phyloP scores from a whole-genome alignment of 257 asterid species.

The Voacanga thouarsii region DNA sequence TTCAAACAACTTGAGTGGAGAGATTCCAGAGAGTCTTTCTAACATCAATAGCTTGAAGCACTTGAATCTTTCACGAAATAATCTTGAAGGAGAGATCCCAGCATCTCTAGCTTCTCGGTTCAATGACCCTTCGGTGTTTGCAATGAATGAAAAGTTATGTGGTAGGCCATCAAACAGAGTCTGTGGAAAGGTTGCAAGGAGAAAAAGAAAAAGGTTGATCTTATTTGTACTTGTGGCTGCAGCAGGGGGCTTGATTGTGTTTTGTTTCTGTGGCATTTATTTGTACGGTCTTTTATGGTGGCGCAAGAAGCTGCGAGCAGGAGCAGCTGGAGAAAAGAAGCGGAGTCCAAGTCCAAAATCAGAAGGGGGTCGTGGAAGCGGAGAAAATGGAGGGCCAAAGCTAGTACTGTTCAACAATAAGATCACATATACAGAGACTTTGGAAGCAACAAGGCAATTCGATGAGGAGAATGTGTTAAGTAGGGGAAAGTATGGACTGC shows the following conservation, averaged over 20 bases:
- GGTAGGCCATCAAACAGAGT: slow-evolving; percentile 56
- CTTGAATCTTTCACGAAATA: slow-evolving; percentile 56
- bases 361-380: slow-evolving; percentile 66
- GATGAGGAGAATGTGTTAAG: slow-evolving; percentile 88
- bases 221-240: slow-evolving; percentile 50
- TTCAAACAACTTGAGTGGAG: slow-evolving; percentile 52
- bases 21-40: slow-evolving; percentile 52
- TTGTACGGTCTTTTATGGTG: slow-evolving; percentile 59
- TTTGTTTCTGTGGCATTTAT: slow-evolving; percentile 57
- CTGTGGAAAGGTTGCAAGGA: slow-evolving; percentile 33
- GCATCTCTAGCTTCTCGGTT: slow-evolving; percentile 54
- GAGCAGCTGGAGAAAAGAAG: slow-evolving; percentile 62
- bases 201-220: slow-evolving; percentile 56
- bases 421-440: slow-evolving; percentile 70
- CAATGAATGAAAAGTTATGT: slow-evolving; percentile 50
- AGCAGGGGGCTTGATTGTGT: slow-evolving; percentile 53
- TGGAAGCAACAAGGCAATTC: slow-evolving; percentile 81
- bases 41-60: slow-evolving; percentile 36
- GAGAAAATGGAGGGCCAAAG: slow-evolving; percentile 70
- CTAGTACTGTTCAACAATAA: slow-evolving; percentile 74
- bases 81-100: slow-evolving; percentile 77
- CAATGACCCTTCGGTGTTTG: slow-evolving; percentile 55
- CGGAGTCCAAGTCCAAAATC: slow-evolving; percentile 75
- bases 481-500: slow-evolving; percentile 61
- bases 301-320: slow-evolving; percentile 56